A percentile compares a stretch with the other conserved stretches of the same genome.
These are phyloP conservation scores for Cladosporium sp. DNA, from an alignment of 2,329 filamentous ascomycete species.

Conservation along the genomic window DNA sequence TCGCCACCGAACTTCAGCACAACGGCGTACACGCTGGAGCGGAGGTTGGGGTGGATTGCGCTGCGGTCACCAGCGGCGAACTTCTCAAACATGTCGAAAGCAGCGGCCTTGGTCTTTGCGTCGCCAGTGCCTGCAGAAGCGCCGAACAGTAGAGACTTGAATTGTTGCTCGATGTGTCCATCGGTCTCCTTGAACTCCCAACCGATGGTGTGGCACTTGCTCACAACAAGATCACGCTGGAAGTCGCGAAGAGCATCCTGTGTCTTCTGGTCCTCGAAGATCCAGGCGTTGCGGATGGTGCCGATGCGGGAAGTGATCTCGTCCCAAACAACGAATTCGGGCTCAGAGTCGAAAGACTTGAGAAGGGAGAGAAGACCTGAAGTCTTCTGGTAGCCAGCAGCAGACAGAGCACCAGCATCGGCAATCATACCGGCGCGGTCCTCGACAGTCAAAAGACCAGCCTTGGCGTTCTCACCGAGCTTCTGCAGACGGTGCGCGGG, in stretches of 20 bases:
- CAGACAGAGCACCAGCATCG: constrained; percentile 82
- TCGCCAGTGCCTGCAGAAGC: constrained; percentile 78
- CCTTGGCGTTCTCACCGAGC: constrained; percentile 79
- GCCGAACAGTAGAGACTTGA: constrained; percentile 88
- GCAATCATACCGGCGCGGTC: constrained; percentile 88
- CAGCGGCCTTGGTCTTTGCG: constrained; percentile 69
- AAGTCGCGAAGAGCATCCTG: constrained; percentile 78
- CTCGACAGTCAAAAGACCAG: constrained; percentile 76
- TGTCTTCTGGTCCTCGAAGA: constrained; percentile 73
- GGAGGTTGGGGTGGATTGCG: constrained; percentile 88
- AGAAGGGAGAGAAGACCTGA: constrained; percentile 82
- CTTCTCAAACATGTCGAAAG: constrained; percentile 85
- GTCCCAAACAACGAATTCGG: constrained; percentile 91
- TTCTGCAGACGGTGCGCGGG: constrained; percentile 77
- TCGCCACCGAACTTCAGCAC: constrained; percentile 78
- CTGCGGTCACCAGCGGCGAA: constrained; percentile 73
- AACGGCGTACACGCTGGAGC: constrained; percentile 80
- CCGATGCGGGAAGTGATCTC: constrained; percentile 78
- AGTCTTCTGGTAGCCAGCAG: constrained; percentile 89
- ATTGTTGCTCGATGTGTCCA: constrained; percentile 86
- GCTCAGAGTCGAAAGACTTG: constrained; percentile 75
- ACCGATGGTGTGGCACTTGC: constrained; percentile 79
- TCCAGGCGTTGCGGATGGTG: constrained; percentile 78
- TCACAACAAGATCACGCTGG: constrained; percentile 70
- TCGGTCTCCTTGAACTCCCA: constrained; percentile 84